Evolutionary conservation across 164 flowering plant species (phyloP), one percentile per base, ranked within the genome.

Genomic region (Annona cherimola): DNA sequence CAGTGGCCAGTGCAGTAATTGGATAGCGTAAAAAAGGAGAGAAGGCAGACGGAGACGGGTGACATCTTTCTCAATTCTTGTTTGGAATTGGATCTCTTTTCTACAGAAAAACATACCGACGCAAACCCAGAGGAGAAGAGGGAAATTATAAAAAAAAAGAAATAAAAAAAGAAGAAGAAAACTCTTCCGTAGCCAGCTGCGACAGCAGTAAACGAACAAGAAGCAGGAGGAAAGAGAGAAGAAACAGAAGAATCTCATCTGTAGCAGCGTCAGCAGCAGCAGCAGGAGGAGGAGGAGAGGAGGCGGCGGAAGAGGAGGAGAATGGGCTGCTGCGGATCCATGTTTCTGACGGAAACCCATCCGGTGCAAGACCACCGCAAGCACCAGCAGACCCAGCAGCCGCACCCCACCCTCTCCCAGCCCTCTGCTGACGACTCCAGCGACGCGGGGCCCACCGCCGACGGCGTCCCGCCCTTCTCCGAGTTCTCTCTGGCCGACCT

Each of bases 401-500:
- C 39, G 3, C 70, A 39, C 6, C 75, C 50, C 5, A 70, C 63
- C 12, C 71, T 66, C 40, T 63, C 14, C 39, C 78, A 62, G 3
- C 20, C 76, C 3, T 5, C 45, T 18, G 63, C 45, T 43, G 69
- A 11, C 12, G 35, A 26, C 35, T 26, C 35, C 35, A 42, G 66
- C 43, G 73, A 54, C 7, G 73, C 7, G n/a, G 72, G 35, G 4
- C 57, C 57, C 57, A 50, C 57, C 9, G 63, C 63, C 5, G 84
- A 73, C 1, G 89, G 77, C 26, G 81, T 79, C 5, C 85, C 88
- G 18, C 63, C 76, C 4, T 90, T 90, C 78, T 73, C 83, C 5
- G 86, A 88, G 85, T 93, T 85, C 80, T 85, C 87, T 0, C 76
- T 89, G 2, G 61, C 93, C 19, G 98, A 93, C 78, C 84, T 93